A percentile compares a stretch with the other conserved stretches of the same genome.
Conservation (phyloP, 192 early-diverging fungal genomes). For the Fimicolochytrium jonesii region DNA sequence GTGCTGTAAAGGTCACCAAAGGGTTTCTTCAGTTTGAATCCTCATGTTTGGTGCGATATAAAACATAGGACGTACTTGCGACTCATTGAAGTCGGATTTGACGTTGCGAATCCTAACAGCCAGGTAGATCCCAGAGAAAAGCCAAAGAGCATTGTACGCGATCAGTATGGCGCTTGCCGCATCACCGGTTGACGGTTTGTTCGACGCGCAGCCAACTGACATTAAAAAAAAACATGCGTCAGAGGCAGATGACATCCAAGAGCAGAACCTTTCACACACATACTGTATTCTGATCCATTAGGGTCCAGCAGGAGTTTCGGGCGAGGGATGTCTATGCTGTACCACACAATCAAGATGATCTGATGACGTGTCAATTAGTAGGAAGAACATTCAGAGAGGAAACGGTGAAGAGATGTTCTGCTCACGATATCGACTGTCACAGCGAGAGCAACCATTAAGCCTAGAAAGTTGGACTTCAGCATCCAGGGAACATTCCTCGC, state of each 20-base stretch:
- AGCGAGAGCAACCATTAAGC: background rate
- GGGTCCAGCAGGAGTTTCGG: background rate
- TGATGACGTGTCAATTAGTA: too few relatives aligned
- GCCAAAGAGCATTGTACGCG: background rate
- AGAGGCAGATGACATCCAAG: too few relatives aligned
- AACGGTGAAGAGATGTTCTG: background rate
- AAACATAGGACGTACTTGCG: background rate
- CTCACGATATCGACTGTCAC: background rate
- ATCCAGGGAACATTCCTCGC: background rate
- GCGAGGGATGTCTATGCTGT: background rate
- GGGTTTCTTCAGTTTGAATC: background rate
- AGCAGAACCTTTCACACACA: background rate
- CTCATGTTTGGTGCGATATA: background rate
- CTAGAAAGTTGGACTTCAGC: background rate
- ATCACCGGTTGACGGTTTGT: background rate
- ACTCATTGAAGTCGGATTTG: background rate
- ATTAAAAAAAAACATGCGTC: too few relatives aligned
- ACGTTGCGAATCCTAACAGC: background rate
- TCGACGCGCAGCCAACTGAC: background rate
- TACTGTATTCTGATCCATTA: background rate
- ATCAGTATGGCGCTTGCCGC: background rate
- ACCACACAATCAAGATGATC: conserved; percentile 6
- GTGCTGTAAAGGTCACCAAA: background rate
- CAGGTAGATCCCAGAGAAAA: background rate
- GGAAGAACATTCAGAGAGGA: background rate